phyloP scores from a whole-genome alignment of 306 rosid species.

The Leucaena leucocephala region DNA sequence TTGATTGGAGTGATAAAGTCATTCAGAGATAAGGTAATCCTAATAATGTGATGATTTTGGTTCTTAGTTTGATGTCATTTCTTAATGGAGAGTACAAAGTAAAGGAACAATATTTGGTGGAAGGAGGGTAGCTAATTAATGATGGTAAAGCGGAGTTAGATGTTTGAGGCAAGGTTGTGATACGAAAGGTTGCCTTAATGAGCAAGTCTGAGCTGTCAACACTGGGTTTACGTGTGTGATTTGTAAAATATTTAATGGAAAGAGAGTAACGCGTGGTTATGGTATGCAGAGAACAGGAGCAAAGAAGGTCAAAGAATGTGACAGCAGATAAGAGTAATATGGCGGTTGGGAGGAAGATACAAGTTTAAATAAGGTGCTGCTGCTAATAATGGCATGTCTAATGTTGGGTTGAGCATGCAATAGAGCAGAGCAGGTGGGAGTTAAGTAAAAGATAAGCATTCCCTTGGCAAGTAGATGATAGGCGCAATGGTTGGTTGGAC shows the following conservation, averaged over 20 bases:
- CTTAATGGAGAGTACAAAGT: not conserved
- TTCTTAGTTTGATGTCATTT: not conserved
- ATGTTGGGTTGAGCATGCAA: not conserved
- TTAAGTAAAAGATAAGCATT: too few relatives aligned
- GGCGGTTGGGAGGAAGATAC: not conserved
- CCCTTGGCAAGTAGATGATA: not conserved
- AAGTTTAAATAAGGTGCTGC: too few relatives aligned
- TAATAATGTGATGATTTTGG: not conserved
- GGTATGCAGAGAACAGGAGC: conserved; percentile 29
- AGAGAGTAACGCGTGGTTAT: conserved; percentile 6
- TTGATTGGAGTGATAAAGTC: conserved; percentile 63
- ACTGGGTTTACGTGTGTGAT: not conserved
- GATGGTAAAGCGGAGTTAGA: not conserved
- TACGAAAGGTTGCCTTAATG: not conserved
- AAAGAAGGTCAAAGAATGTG: conserved; percentile 30
- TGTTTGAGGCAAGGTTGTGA: not conserved
- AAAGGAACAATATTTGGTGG: not conserved
- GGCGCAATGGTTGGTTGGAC: not conserved
- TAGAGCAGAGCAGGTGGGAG: too few relatives aligned
- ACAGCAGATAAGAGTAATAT: not conserved
- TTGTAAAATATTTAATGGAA: not conserved
- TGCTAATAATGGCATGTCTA: too few relatives aligned
- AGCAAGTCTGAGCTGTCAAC: not conserved
- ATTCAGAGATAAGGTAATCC: conserved; percentile 62
- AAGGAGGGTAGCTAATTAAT: too few relatives aligned